These are phyloP conservation scores for Medakamo hakoo DNA, from an alignment of 139 green algal species.

Conservation along the genomic window DNA sequence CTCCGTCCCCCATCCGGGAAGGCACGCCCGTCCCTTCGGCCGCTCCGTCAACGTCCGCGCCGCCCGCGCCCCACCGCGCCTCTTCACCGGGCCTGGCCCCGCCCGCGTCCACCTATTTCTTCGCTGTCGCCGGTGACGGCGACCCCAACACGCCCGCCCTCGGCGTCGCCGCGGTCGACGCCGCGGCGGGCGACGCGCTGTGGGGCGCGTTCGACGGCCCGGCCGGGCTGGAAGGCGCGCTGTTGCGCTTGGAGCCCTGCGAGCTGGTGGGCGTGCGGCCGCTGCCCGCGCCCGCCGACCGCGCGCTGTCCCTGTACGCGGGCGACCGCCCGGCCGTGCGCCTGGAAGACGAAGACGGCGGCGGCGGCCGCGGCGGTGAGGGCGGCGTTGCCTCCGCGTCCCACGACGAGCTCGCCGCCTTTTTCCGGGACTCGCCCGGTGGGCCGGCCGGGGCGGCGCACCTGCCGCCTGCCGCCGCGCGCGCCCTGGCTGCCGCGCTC, in stretches of 20 bases:
- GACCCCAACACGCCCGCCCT: slow-evolving; percentile 10
- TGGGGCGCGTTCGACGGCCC: slow-evolving; percentile 23
- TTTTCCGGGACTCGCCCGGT: background rate
- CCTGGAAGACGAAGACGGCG: background rate
- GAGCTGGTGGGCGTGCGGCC: slow-evolving; percentile 50
- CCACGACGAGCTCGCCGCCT: background rate
- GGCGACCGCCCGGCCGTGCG: background rate
- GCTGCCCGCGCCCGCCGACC: slow-evolving; percentile 26
- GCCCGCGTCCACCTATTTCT: too few relatives aligned
- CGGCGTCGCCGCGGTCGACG: slow-evolving; percentile 62
- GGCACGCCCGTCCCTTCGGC: background rate
- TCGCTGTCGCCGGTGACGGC: background rate
- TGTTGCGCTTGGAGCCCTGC: slow-evolving; percentile 40
- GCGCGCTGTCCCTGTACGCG: slow-evolving; percentile 12
- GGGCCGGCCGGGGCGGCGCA: slow-evolving; percentile 17
- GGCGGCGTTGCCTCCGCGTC: background rate
- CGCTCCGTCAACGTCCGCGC: too few relatives aligned
- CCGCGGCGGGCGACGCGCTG: slow-evolving; percentile 46
- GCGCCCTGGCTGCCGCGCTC: slow-evolving; percentile 34
- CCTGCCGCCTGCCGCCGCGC: slow-evolving; percentile 35
- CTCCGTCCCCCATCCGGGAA: slow-evolving; percentile 10
- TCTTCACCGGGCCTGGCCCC: too few relatives aligned
- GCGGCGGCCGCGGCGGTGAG: slow-evolving; percentile 1
- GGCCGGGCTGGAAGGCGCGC: background rate
- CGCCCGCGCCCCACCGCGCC: too few relatives aligned